Conservation (phyloP, 1,139 yeast genomes). For the Cylindricascospora bacillispora region DNA sequence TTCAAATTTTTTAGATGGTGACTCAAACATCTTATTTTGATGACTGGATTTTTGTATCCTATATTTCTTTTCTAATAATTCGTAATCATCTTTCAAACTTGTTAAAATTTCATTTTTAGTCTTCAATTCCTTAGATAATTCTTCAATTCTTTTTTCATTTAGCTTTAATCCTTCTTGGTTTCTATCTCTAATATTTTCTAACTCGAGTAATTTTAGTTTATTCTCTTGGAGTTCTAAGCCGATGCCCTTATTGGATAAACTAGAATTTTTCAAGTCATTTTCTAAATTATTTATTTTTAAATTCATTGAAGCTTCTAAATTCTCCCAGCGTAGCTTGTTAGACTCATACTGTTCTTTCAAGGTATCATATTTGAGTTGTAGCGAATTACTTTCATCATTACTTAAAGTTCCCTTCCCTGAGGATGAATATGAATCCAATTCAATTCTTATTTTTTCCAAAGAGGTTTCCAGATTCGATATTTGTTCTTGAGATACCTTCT, state of each 20-base stretch:
- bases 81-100: conserved; percentile 16
- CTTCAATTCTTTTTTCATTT: conserved; percentile 1
- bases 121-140: conserved; percentile 5
- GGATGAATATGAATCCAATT: too few species aligned
- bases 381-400: conserved; percentile 9
- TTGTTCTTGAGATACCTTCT: conserved; percentile 17
- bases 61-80: conserved; percentile 17
- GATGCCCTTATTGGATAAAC: conserved; percentile 8
- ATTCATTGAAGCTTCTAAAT: conserved; percentile 42
- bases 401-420: neutral
- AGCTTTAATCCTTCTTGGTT: neutral
- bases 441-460: conserved; percentile 32
- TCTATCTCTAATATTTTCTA: conserved; percentile 1
- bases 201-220: conserved; percentile 1
- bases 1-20: neutral
- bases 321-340: conserved; percentile 56
- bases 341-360: conserved; percentile 24
- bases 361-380: conserved; percentile 36
- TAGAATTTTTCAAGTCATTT: conserved; percentile 13
- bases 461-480: conserved; percentile 28
- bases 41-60: conserved; percentile 16
- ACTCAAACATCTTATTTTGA: too few species aligned
- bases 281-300: conserved; percentile 37
- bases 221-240: conserved; percentile 6
- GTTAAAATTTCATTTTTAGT: conserved; percentile 7